Evolutionary conservation across 1,139 yeast species (phyloP), one percentile per base, ranked within the genome.

Genomic region (Yamadazyma pseudoaaseri): DNA sequence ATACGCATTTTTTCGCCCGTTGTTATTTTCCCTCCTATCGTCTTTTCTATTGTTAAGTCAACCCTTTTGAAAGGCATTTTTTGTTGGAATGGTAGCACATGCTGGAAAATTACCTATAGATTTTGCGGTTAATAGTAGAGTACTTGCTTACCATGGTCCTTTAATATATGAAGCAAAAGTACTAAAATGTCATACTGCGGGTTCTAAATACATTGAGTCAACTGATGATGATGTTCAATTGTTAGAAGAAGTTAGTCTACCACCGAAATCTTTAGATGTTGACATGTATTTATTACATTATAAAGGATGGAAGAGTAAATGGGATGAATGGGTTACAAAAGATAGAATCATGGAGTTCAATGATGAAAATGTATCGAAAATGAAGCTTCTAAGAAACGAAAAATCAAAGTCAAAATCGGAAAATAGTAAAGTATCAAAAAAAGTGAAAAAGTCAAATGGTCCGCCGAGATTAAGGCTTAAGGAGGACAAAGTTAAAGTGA

Each of bases 301-400:
- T 60, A 86, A 82, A 50, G 97, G 98, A 2, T 92, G 98, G 98
- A 92, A 89, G 51, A 62, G 81, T 14, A 81, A 90, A 43, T 90
- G 97, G 97, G 97, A 92, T 55, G 98, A 92, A 56, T 92, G 98
- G 98, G 95, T 92, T 1, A 73, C 78, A 1, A 59, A 62, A 7
- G 81, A 77, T 32, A 65, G 97, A 26, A 73, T 90, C 8, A 63
- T 86, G 52, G 82, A 78, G 44, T 70, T 72, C 52, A 85, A 73
- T 33, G 83, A 79, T 27, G 95, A 82, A 45, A 89, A 85, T 52
- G 52, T 82, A 36, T 65, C 71, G 38, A 62, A 78, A 34, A 87
- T 84, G 53, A 89, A 84, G 54, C 74, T 78, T 45, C 81, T 80
- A 44, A 64, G 87, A 48, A 14, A 30, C 17, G 78, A 75, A 46